These are phyloP conservation scores for Craspedostauros australis DNA, from an alignment of 108 stramenopile genomes.

Conservation along the genomic window DNA sequence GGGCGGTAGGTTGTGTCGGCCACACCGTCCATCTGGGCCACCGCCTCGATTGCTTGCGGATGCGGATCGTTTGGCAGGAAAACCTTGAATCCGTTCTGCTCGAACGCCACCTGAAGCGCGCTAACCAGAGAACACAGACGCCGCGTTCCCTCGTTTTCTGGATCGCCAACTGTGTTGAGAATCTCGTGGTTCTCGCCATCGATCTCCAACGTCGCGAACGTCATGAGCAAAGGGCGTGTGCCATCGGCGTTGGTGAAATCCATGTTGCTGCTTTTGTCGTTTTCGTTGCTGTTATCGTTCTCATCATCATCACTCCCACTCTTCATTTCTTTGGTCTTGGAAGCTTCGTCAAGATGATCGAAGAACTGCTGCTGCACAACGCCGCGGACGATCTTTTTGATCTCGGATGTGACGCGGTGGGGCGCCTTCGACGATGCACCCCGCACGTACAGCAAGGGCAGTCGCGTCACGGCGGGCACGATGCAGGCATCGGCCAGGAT, in stretches of 20 bases:
- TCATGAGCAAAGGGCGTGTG: conserved; percentile 47
- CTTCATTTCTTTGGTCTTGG: conserved; percentile 4
- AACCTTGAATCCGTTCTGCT: conserved; percentile 40
- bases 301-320: conserved; percentile 5
- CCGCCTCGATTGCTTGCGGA: conserved; percentile 13
- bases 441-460: conserved; percentile 66
- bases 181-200: conserved; percentile 67
- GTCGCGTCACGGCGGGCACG: conserved; percentile 43
- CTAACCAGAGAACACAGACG: conserved; percentile 29
- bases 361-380: conserved; percentile 37
- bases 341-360: neutral
- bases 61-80: conserved; percentile 51
- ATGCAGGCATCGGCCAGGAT: conserved; percentile 67
- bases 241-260: conserved; percentile 14
- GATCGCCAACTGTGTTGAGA: conserved; percentile 39
- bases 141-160: conserved; percentile 13
- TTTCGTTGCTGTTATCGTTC: neutral
- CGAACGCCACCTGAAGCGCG: conserved; percentile 42
- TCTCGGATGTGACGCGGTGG: conserved; percentile 13
- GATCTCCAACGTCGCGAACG: conserved; percentile 68
- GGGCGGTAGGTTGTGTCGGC: conserved; percentile 55
- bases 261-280: neutral
- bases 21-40: neutral
- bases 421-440: conserved; percentile 10
- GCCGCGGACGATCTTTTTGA: conserved; percentile 35